A percentile compares a stretch with the other conserved stretches of the same genome.
Evolutionary conservation across 192 early-diverging fungal species (phyloP).

Genomic region (Mortierella alpina): DNA sequence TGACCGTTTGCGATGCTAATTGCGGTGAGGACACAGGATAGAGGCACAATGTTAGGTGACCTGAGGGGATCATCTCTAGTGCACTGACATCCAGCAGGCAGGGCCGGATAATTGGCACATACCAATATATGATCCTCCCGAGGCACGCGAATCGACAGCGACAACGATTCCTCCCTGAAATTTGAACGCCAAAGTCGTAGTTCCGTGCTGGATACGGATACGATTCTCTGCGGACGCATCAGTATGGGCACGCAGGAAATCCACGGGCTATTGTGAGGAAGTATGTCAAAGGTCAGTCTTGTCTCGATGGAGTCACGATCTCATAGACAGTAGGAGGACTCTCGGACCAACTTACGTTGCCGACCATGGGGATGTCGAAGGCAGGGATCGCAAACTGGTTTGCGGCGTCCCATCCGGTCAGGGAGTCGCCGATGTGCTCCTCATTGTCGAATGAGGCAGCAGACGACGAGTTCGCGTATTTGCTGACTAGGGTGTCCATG

Average conservation of each 20-base stretch:
- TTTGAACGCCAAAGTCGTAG: constrained; percentile 98
- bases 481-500: constrained; percentile 56
- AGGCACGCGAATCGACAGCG: constrained; percentile 96
- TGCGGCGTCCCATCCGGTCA: constrained; percentile 60
- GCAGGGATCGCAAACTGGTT: constrained; percentile 62
- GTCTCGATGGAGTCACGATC: background rate
- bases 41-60: background rate
- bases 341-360: constrained; percentile 56
- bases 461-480: constrained; percentile 40
- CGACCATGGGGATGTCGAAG: constrained; percentile 67
- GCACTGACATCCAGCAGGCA: background rate
- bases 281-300: background rate
- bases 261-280: constrained; percentile 73
- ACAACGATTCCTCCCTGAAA: constrained; percentile 95
- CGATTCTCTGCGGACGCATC: constrained; percentile 81
- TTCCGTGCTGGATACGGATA: constrained; percentile 96
- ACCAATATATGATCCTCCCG: constrained; percentile 91
- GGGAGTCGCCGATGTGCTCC: constrained; percentile 30
- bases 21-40: constrained; percentile 11
- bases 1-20: constrained; percentile 92
- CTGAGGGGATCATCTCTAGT: background rate
- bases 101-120: constrained; percentile 9
- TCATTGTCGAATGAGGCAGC: constrained; percentile 32
- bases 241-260: constrained; percentile 86
- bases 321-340: background rate